These are phyloP conservation scores for Calocybe gambosa DNA, from an alignment of 1,284 basidiomycete genomes.

Conservation along the genomic window DNA sequence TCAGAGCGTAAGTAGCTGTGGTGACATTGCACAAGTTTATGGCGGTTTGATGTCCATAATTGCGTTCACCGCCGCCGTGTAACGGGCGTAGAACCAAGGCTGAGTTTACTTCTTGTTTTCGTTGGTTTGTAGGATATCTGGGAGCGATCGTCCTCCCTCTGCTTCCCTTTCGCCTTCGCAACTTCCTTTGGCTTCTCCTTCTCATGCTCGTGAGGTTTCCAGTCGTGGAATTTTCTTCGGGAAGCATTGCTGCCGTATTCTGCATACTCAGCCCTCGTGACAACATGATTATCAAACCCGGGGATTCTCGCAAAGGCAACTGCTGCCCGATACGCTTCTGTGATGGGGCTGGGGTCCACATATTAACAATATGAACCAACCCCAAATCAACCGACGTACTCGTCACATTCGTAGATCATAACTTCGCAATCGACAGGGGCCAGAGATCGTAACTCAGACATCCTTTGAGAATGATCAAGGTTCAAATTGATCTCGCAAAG, in stretches of 20 bases:
- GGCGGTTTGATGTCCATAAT: slow-evolving; percentile 1
- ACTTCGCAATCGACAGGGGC: slow-evolving; percentile 77
- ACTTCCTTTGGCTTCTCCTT: slow-evolving; percentile 26
- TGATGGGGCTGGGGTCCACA: slow-evolving; percentile 51
- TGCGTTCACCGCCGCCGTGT: slow-evolving; percentile 22
- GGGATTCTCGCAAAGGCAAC: slow-evolving; percentile 50
- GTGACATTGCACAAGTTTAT: not conserved
- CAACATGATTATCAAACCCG: slow-evolving; percentile 43
- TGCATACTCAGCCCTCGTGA: slow-evolving; percentile 77
- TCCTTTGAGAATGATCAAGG: slow-evolving; percentile 28
- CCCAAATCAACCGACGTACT: slow-evolving; percentile 46
- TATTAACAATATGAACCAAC: slow-evolving; percentile 5
- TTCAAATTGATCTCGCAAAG: slow-evolving; percentile 7
- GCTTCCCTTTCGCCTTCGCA: slow-evolving; percentile 25
- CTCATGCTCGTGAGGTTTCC: slow-evolving; percentile 30
- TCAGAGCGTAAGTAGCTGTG: not conserved
- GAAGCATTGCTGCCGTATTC: slow-evolving; percentile 74
- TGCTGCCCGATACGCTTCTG: slow-evolving; percentile 68
- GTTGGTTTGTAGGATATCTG: slow-evolving; percentile 19
- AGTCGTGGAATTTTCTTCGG: slow-evolving; percentile 57
- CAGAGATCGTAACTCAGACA: slow-evolving; percentile 68
- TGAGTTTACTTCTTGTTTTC: slow-evolving; percentile 19
- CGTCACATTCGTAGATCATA: slow-evolving; percentile 59
- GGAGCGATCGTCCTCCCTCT: slow-evolving; percentile 28
- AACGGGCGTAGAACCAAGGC: slow-evolving; percentile 16